Evolutionary conservation across 2,329 filamentous ascomycete species (phyloP).

Genomic region (Alternaria alternata): DNA sequence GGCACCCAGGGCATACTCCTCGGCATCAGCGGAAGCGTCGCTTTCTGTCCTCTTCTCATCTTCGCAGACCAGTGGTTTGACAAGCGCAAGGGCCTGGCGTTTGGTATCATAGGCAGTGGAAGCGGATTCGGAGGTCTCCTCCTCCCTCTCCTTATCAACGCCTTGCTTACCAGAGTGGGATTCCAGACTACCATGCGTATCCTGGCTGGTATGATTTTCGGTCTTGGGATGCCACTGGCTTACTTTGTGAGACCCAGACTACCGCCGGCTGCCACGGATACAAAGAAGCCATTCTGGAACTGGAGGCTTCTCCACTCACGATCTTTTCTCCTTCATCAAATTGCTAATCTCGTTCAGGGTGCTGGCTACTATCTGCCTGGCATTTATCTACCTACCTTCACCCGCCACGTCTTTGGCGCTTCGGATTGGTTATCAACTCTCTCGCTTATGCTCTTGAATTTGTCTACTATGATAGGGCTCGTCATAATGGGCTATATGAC

Average conservation of each 20-base stretch:
- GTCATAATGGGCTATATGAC: background rate
- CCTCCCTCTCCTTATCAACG: background rate
- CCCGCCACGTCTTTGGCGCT: conserved; percentile 33
- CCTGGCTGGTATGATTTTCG: background rate
- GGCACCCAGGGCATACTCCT: background rate
- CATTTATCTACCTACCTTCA: conserved; percentile 50
- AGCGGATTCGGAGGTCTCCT: background rate
- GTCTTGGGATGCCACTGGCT: background rate
- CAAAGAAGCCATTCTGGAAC: background rate
- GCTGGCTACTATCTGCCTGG: conserved; percentile 52
- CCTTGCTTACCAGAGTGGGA: background rate
- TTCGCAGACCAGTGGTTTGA: conserved; percentile 71
- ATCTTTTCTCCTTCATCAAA: conserved; percentile 27
- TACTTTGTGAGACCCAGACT: background rate
- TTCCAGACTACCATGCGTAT: background rate
- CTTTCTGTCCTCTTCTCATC: conserved; percentile 58
- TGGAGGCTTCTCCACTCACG: background rate
- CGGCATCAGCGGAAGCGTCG: conserved; percentile 37
- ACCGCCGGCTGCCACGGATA: background rate
- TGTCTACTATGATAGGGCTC: background rate
- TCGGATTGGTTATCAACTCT: conserved; percentile 37
- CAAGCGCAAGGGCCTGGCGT: conserved; percentile 64
- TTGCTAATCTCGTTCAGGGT: conserved; percentile 47
- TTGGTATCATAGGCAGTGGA: conserved; percentile 65
- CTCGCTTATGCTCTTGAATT: background rate